These are phyloP conservation scores for Tetrapisispora namnaoensis DNA, from an alignment of 805 yeast genomes.

Conservation along the genomic window DNA sequence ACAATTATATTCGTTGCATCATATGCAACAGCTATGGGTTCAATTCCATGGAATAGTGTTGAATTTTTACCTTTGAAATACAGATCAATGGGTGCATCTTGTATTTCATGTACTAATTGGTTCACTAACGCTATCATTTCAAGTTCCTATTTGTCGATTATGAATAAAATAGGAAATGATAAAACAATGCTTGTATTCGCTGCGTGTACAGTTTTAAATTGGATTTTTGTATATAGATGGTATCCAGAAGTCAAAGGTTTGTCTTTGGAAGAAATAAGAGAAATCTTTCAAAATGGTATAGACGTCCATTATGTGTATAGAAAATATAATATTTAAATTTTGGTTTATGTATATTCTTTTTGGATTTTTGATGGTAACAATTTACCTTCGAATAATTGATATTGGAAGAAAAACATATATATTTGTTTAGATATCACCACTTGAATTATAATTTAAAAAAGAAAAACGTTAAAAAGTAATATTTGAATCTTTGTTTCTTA, in stretches of 20 bases:
- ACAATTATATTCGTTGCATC: constrained; percentile 32
- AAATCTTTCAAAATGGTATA: constrained; percentile 33
- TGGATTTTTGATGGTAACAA: not conserved
- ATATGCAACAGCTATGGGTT: constrained; percentile 37
- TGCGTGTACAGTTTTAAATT: constrained; percentile 25
- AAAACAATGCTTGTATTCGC: constrained; percentile 31
- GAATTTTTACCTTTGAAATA: constrained; percentile 36
- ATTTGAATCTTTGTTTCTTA: constrained; percentile 1
- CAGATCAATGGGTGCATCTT: constrained; percentile 35
- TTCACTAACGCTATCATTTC: constrained; percentile 32
- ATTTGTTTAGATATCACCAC: not conserved
- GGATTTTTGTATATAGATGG: constrained; percentile 33
- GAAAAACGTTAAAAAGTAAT: not conserved
- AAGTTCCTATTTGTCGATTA: constrained; percentile 28
- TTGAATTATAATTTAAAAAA: not conserved
- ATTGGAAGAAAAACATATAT: not conserved
- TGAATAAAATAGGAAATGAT: constrained; percentile 23
- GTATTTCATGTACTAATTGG: constrained; percentile 38
- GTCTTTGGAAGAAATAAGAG: constrained; percentile 34
- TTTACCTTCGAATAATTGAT: not conserved
- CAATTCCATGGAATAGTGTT: constrained; percentile 38
- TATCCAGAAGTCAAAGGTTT: constrained; percentile 40
- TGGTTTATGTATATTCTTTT: not conserved
- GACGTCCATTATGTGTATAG: constrained; percentile 31
- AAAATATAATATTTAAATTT: constrained; percentile 17